Evolutionary conservation across 2,329 filamentous ascomycete species (phyloP), one percentile per base, ranked within the genome.

Genomic region (Colletotrichum noveboracense): DNA sequence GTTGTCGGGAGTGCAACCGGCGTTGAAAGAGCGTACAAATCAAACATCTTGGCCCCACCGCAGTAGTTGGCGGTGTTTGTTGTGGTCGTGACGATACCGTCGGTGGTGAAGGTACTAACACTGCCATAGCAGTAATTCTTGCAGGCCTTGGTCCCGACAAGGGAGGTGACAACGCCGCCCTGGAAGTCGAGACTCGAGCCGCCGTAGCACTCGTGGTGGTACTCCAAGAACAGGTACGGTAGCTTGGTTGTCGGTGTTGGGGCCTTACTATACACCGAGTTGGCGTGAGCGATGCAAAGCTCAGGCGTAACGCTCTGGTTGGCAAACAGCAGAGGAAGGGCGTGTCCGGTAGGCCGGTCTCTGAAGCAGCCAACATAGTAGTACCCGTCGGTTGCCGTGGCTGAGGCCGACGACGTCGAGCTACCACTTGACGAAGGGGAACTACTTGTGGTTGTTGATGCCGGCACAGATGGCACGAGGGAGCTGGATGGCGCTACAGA

Each of bases 121-220:
- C 78, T 80, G 48, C 80, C 80, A 70, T 77, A 80, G 70, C 79
- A 81, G 61, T 78, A 78, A 58, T 81, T 76, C 26, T 78, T 84
- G 77, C 83, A 85, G 7, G 81, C 82, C 18, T 79, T 79, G 3
- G 76, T 77, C 28, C 82, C 83, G 7, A 80, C 76, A 6, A 84
- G 77, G 12, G 79, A 77, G 0, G 79, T 80, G 10, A 80, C 75
- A 7, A 77, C 76, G 24, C 71, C 77, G 65, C 78, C 78, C 55
- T 74, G 66, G 76, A 80, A 81, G 67, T 80, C 66, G 56, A 79
- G 76, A 7, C 32, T 76, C 18, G 74, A 79, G 7, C 79, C 82
- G 6, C 79, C 81, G 72, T 84, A 83, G 77, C 82, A 84, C 77
- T 84, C 82, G 69, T 80, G 77, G 56, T 83, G 82, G 74, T 84